Evolutionary conservation across 495 filamentous ascomycete genomes (phyloP).

Genomic region (Trichoderma virens): DNA sequence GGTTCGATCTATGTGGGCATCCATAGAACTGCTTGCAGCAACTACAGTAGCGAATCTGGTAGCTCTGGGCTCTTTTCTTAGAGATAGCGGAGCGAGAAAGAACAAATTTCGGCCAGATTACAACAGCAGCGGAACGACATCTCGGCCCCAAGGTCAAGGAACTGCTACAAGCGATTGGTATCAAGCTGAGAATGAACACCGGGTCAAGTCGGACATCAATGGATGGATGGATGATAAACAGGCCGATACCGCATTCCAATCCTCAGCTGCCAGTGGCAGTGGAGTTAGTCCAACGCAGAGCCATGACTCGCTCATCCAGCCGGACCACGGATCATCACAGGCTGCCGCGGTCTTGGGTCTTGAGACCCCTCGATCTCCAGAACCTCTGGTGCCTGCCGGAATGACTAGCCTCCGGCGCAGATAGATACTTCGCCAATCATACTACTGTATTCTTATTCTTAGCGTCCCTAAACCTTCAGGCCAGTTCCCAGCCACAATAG

Average conservation of each 20-base stretch:
- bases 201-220: background rate
- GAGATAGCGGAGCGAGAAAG: constrained; percentile 56
- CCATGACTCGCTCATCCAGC: constrained; percentile 1
- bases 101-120: constrained; percentile 45
- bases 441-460: background rate
- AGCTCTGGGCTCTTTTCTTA: constrained; percentile 59
- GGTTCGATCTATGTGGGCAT: constrained; percentile 56
- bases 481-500: background rate
- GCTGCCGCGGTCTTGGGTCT: background rate
- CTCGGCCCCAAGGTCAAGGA: background rate
- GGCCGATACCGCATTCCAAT: background rate
- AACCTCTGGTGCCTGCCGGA: background rate
- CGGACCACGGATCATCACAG: background rate
- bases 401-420: background rate
- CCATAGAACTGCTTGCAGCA: constrained; percentile 55
- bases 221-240: background rate
- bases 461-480: background rate
- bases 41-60: constrained; percentile 55
- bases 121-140: background rate
- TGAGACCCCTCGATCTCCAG: background rate
- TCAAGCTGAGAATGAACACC: background rate
- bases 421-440: background rate
- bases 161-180: background rate
- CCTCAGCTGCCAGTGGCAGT: background rate
- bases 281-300: background rate